Base-by-base conservation (phyloP, 2,329 filamentous ascomycete species). In the Claviceps sp. region DNA sequence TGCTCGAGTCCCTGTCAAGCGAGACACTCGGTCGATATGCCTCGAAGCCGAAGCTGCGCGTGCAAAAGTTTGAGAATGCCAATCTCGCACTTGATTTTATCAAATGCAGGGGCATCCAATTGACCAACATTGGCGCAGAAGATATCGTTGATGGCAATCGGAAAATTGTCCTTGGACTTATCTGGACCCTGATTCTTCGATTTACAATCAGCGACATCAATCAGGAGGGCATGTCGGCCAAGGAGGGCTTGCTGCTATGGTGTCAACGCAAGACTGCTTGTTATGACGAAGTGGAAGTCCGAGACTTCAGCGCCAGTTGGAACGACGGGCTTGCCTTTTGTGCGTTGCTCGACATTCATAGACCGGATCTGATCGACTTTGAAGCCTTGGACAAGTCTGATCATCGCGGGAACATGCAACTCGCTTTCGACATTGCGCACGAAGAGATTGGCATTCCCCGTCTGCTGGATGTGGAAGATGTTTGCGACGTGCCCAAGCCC, bases 141-240 rank as follows among this genome's bases (percentile, higher is more conserved):
- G 93, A 98, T 76, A 88, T 98, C 24, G 93, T 98, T 34, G 91
- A 98, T 67, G 93, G 93, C 38, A 98, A 97, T 68, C 81, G 87
- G 60, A 98, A 97, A 76, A 96, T 98, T 63, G 95, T 97, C 54
- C 76, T 98, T 34, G 93, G 93, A 34, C 75, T 98, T 61, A 96
- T 98, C 69, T 98, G 93, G 93, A 98, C 90, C 5, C 76, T 98
- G 56, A 98, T 98, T 84, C 75, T 96, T 59, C 81, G 93, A 49
- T 98, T 98, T 68, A 98, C 93, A 60, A 98, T 98, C 66, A 96
- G 85, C 67, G 93, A 98, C 69, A 98, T 98, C 73, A 97, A 94
- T 66, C 86, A 91, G 68, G 93, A 96, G 75, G 93, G 93, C 58
- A 85, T 97, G 81, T 96, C 91, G 50, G 93, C 93, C 54, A 96